Conservation (phyloP, 768 basidiomycete genomes). For the Strobilomyces confusus region DNA sequence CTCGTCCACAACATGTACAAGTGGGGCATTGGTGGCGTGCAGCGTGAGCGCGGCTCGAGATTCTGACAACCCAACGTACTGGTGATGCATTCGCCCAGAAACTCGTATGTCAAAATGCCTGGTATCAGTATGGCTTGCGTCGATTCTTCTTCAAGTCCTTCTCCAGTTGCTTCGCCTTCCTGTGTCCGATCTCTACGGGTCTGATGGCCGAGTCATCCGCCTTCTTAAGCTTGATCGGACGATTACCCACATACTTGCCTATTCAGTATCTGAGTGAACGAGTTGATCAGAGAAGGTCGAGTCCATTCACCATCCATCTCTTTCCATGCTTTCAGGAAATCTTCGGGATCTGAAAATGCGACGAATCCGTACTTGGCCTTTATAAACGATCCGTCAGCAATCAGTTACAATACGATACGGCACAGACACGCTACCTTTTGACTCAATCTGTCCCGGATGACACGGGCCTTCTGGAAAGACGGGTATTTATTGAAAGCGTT, state of each 20-base stretch:
- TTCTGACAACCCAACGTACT: constrained; percentile 28
- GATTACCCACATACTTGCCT: constrained; percentile 98
- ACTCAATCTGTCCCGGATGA: constrained; percentile 91
- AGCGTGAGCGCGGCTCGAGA: constrained; percentile 24
- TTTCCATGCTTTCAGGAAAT: constrained; percentile 98
- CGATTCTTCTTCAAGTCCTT: constrained; percentile 88
- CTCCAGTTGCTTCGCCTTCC: constrained; percentile 88
- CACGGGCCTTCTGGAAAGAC: constrained; percentile 92
- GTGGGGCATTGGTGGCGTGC: constrained; percentile 6
- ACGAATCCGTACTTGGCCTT: constrained; percentile 98
- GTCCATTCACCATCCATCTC: constrained; percentile 88
- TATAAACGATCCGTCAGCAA: constrained; percentile 6
- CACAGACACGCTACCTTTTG: constrained; percentile 63
- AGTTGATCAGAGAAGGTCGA: not conserved
- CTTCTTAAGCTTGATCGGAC: constrained; percentile 95
- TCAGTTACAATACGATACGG: not conserved
- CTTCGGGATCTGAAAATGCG: constrained; percentile 96
- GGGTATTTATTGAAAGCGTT: constrained; percentile 93
- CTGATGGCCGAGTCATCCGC: constrained; percentile 83
- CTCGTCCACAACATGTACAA: constrained; percentile 10
- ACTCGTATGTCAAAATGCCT: not conserved
- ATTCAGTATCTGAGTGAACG: constrained; percentile 11
- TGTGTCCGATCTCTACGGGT: constrained; percentile 89
- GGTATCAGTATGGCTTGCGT: constrained; percentile 71
- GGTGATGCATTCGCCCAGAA: constrained; percentile 6